These are phyloP conservation scores for Fusarium lyarnte DNA, from an alignment of 2,329 filamentous ascomycete genomes.

Conservation along the genomic window DNA sequence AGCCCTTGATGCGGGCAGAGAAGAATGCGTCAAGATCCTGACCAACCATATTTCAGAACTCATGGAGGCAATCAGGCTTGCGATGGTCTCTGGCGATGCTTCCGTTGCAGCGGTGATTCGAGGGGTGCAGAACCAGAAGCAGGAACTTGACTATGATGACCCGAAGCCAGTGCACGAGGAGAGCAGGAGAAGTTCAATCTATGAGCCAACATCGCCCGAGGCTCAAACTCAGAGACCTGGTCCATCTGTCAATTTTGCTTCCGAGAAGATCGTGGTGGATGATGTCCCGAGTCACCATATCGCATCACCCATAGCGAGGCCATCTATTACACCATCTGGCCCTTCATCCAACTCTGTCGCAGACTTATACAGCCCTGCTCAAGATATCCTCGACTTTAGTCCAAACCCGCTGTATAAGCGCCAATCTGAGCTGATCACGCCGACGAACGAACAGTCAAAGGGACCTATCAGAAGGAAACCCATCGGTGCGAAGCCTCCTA, in stretches of 20 bases:
- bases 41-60: slow-evolving; percentile 42
- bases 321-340: background rate
- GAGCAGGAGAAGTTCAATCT: background rate
- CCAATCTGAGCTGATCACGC: background rate
- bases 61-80: slow-evolving; percentile 20
- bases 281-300: background rate
- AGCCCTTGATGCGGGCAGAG: background rate
- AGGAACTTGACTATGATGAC: slow-evolving; percentile 26
- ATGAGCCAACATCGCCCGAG: background rate
- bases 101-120: slow-evolving; percentile 18
- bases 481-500: background rate
- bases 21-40: slow-evolving; percentile 47
- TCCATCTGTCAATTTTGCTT: background rate
- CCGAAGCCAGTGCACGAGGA: background rate
- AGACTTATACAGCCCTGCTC: slow-evolving; percentile 14
- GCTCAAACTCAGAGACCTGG: background rate
- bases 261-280: background rate
- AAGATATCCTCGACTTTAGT: slow-evolving; percentile 7
- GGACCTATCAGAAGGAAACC: slow-evolving; percentile 25
- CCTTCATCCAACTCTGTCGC: background rate
- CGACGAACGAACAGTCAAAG: background rate
- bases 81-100: slow-evolving; percentile 19
- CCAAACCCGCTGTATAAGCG: background rate
- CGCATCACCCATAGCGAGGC: background rate
- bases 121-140: slow-evolving; percentile 13